Percentiles rank a stretch among this genome's conserved stretches.
phyloP scores from a whole-genome alignment of 1,139 yeast species.

The Blastobotrys serpentis region DNA sequence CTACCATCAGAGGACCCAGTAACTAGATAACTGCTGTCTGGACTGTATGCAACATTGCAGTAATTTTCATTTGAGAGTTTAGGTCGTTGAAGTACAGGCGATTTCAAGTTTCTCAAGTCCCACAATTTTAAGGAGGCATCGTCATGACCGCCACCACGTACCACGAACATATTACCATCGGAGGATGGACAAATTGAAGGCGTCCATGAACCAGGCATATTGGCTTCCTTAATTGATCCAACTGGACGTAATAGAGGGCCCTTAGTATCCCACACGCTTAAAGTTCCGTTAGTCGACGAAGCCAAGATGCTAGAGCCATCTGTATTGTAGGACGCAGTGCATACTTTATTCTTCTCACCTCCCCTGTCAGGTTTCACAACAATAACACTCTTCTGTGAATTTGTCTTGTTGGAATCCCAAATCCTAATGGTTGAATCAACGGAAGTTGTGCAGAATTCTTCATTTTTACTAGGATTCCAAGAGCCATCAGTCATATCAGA shows the following conservation, averaged over 20 bases:
- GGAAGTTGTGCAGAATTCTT: constrained; percentile 35
- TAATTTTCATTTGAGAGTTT: constrained; percentile 22
- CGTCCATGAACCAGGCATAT: constrained; percentile 25
- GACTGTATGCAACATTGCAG: constrained; percentile 30
- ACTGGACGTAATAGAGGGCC: constrained; percentile 36
- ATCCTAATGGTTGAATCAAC: constrained; percentile 40
- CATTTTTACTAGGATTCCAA: constrained; percentile 35
- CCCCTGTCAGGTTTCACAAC: constrained; percentile 31
- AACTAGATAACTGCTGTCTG: constrained; percentile 32
- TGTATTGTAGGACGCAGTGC: constrained; percentile 28
- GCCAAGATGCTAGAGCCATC: constrained; percentile 29
- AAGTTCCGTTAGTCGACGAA: constrained; percentile 33
- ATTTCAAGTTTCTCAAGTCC: constrained; percentile 38
- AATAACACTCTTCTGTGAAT: constrained; percentile 34
- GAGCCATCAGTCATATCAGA: constrained; percentile 37
- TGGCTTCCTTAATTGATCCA: constrained; percentile 30
- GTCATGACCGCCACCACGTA: constrained; percentile 37
- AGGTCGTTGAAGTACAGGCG: constrained; percentile 36
- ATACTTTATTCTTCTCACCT: constrained; percentile 27
- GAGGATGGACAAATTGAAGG: constrained; percentile 21
- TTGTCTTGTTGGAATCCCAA: constrained; percentile 36
- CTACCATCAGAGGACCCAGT: constrained; percentile 28
- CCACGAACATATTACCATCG: constrained; percentile 27
- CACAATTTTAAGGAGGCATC: constrained; percentile 38
- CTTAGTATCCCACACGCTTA: constrained; percentile 35